Base-by-base conservation (phyloP, 1,284 basidiomycete species). In the Pterulicium gracile region DNA sequence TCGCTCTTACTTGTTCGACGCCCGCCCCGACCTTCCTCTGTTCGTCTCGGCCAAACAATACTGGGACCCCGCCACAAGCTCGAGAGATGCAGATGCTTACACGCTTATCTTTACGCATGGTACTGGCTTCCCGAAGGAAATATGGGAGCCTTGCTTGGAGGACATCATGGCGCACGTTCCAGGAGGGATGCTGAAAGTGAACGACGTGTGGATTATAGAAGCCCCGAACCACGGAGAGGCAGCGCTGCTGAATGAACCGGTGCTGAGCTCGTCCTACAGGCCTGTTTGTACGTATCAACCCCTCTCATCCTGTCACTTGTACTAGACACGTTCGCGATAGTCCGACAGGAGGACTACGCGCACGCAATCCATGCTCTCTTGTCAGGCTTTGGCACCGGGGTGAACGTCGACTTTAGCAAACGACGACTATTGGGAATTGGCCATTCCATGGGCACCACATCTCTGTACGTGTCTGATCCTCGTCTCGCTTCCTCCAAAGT, bases 271-370 rank as follows among this genome's bases (percentile, higher is more conserved):
- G 10, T 32, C 27, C 27, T 32, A 32, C 27, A 7, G 27, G n/a
- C 27, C 27, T 32, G n/a, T 32, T n/a, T 32, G 27, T 32, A 32
- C 7, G 27, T 32, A n/a, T n/a, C 7, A 32, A n/a, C 10, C 27
- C 7, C n/a, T 32, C n/a, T 32, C 27, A n/a, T 32, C 27, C 27
- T 10, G 27, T 32, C n/a, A 7, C 27, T 7, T 32, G 10, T n/a
- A n/a, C 27, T 7, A 32, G 7, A 35, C 44, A 45, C 20, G 15
- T 12, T 36, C 17, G 21, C 20, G n/a, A 7, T 36, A 66, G 66
- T 66, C 49, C 50, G 52, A n/a, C 66, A 63, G 66, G 64, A 66
- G 42, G 65, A 67, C 42, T 65, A 65, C 44, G 60, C 55, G 0
- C 56, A 63, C 3, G 51, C 51, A 7, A 51, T 66, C 2, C 62